A percentile compares a stretch with the other conserved stretches of the same genome.
phyloP scores from a whole-genome alignment of 2,329 filamentous ascomycete genomes.

The Ceratocystis eucalypticola region DNA sequence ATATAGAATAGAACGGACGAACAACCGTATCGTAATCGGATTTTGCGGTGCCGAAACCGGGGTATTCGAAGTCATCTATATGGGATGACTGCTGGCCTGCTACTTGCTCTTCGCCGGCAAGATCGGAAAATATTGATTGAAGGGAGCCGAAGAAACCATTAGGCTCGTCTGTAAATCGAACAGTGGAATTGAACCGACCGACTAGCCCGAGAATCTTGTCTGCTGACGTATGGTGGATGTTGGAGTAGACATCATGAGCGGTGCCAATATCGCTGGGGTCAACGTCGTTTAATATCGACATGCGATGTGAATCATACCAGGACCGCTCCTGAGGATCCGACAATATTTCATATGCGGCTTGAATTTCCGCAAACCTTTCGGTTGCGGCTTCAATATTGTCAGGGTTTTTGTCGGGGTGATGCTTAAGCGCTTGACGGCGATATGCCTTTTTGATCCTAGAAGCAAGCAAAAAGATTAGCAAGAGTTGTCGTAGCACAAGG shows the following conservation, averaged over 20 bases:
- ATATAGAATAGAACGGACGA: constrained; percentile 65
- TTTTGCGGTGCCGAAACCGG: constrained; percentile 65
- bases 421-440: constrained; percentile 73
- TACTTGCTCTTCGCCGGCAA: constrained; percentile 58
- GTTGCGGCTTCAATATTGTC: constrained; percentile 75
- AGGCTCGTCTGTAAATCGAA: constrained; percentile 68
- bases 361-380: constrained; percentile 74
- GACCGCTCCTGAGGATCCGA: constrained; percentile 90
- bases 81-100: constrained; percentile 39
- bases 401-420: constrained; percentile 90
- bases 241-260: constrained; percentile 47
- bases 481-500: not conserved
- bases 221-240: constrained; percentile 63
- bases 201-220: constrained; percentile 69
- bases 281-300: constrained; percentile 62
- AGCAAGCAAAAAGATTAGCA: not conserved
- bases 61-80: constrained; percentile 47
- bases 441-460: constrained; percentile 84
- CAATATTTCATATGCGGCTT: constrained; percentile 88
- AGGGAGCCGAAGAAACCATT: constrained; percentile 76
- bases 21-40: constrained; percentile 66
- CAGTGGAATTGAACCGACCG: constrained; percentile 61
- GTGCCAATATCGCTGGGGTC: constrained; percentile 34
- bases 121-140: constrained; percentile 60
- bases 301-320: constrained; percentile 94